phyloP scores from a whole-genome alignment of 106 monocot genomes.

The Cymbidium sinense region DNA sequence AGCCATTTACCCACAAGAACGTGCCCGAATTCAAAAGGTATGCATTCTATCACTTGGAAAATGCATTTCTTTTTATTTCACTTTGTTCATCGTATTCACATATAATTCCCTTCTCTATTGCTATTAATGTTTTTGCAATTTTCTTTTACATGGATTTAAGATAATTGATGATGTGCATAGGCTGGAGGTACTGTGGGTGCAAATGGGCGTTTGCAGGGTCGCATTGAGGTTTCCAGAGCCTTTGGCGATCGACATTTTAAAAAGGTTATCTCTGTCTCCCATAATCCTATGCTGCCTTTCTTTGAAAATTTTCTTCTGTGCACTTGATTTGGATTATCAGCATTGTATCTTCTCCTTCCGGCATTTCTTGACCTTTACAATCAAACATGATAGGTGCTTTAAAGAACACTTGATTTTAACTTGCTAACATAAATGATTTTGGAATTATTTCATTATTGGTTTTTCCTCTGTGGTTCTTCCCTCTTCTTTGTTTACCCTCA shows the following conservation, averaged over 20 bases:
- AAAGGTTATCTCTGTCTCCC: slow-evolving; percentile 35
- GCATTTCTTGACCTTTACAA: neutral
- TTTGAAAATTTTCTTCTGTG: neutral
- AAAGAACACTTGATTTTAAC: too few relatives aligned
- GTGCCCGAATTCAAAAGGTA: slow-evolving; percentile 80
- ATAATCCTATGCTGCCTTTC: neutral
- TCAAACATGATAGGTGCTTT: too few relatives aligned
- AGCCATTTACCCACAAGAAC: slow-evolving; percentile 81
- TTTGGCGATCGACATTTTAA: slow-evolving; percentile 96
- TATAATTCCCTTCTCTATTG: neutral
- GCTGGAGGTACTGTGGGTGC: slow-evolving; percentile 68
- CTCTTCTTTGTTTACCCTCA: too few relatives aligned
- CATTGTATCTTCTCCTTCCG: neutral
- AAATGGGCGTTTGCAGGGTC: slow-evolving; percentile 84
- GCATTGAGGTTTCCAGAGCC: slow-evolving; percentile 90
- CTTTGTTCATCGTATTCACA: neutral
- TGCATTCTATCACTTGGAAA: neutral
- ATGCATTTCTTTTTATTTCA: neutral
- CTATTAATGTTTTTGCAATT: neutral
- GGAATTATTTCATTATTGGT: too few relatives aligned
- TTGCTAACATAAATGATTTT: too few relatives aligned
- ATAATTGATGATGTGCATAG: slow-evolving; percentile 18
- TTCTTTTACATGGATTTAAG: slow-evolving; percentile 5
- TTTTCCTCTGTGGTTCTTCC: too few relatives aligned
- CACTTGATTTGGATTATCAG: neutral